phyloP scores from a whole-genome alignment of 2,329 filamentous ascomycete species.

The Rhexocercosporidium sp. region DNA sequence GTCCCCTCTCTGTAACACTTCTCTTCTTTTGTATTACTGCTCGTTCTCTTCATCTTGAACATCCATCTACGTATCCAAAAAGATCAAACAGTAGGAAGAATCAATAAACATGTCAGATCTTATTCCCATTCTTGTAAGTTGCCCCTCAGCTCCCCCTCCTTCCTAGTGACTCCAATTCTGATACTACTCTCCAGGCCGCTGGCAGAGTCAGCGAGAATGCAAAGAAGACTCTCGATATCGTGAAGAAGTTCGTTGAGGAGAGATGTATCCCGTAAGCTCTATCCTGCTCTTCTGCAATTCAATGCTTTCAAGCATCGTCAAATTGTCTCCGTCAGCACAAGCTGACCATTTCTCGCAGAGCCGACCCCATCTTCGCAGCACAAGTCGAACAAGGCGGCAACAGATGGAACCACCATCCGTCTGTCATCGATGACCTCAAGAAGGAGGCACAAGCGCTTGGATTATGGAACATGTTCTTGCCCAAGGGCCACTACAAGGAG shows the following conservation, averaged over 20 bases:
- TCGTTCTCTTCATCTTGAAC: not conserved
- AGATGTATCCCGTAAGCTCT: constrained; percentile 78
- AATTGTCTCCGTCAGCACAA: not conserved
- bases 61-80: not conserved
- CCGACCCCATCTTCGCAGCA: constrained; percentile 79
- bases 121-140: constrained; percentile 53
- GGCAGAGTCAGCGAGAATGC: constrained; percentile 78
- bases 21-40: not conserved
- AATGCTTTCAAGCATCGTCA: constrained; percentile 4
- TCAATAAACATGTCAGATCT: constrained; percentile 49
- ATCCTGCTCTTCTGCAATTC: not conserved
- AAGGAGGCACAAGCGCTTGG: constrained; percentile 79
- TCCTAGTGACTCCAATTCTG: constrained; percentile 21
- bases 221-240: constrained; percentile 81
- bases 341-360: constrained; percentile 50
- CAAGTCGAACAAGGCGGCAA: constrained; percentile 76
- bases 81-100: not conserved
- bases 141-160: constrained; percentile 16
- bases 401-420: constrained; percentile 81
- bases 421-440: constrained; percentile 89
- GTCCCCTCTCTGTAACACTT: not conserved
- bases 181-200: constrained; percentile 34
- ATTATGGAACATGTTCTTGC: constrained; percentile 98
- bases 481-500: constrained; percentile 93
- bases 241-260: constrained; percentile 96